These are phyloP conservation scores for Daldinia grandis DNA, from an alignment of 495 filamentous ascomycete genomes.

Conservation along the genomic window DNA sequence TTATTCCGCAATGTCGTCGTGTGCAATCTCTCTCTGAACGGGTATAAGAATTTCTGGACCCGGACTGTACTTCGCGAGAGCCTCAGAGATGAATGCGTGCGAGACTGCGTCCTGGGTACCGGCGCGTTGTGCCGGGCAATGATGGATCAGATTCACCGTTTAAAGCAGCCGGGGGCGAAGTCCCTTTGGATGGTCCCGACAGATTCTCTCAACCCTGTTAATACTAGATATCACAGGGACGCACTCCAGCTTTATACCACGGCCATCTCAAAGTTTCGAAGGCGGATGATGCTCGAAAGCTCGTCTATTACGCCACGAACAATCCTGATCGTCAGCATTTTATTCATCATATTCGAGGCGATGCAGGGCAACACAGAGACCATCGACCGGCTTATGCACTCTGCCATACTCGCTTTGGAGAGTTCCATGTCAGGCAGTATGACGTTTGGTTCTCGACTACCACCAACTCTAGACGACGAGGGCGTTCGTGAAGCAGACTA, in stretches of 20 bases:
- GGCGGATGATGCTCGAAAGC: slow-evolving; percentile 12
- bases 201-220: not conserved
- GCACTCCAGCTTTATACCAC: slow-evolving; percentile 28
- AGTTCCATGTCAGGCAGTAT: slow-evolving; percentile 1
- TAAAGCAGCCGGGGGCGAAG: not conserved
- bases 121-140: slow-evolving; percentile 26
- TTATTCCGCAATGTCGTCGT: slow-evolving; percentile 29
- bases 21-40: slow-evolving; percentile 22
- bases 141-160: slow-evolving; percentile 4
- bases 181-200: slow-evolving; percentile 20
- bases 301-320: slow-evolving; percentile 14
- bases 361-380: slow-evolving; percentile 32
- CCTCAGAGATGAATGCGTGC: slow-evolving; percentile 31
- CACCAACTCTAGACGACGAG: slow-evolving; percentile 18
- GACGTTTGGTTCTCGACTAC: not conserved
- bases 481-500: slow-evolving; percentile 28
- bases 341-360: slow-evolving; percentile 32
- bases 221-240: slow-evolving; percentile 20
- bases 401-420: slow-evolving; percentile 16
- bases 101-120: slow-evolving; percentile 31
- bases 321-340: slow-evolving; percentile 30
- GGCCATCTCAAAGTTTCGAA: slow-evolving; percentile 30
- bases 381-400: slow-evolving; percentile 20
- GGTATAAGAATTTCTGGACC: slow-evolving; percentile 30
- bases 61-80: slow-evolving; percentile 33